These are phyloP conservation scores for Ascochyta rabiei DNA, from an alignment of 2,329 filamentous ascomycete genomes.

Conservation along the genomic window DNA sequence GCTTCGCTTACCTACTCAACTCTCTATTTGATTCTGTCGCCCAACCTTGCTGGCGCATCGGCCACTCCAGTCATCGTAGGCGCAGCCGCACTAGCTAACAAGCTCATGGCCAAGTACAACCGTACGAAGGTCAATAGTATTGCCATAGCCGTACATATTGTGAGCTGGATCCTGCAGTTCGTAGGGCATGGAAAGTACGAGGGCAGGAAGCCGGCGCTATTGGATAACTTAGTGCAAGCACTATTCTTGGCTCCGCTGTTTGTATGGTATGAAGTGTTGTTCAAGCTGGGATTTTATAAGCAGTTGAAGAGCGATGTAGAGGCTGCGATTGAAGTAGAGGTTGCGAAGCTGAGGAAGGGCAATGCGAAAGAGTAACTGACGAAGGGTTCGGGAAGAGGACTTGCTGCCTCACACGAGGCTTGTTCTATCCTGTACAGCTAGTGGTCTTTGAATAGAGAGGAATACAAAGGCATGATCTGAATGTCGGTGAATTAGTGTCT, in stretches of 20 bases:
- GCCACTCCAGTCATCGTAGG: constrained; percentile 76
- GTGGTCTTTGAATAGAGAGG: neutral
- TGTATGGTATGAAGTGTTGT: constrained; percentile 93
- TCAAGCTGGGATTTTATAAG: constrained; percentile 81
- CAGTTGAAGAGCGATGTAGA: constrained; percentile 55
- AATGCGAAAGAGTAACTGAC: constrained; percentile 23
- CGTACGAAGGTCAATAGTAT: constrained; percentile 62
- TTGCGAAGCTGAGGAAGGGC: constrained; percentile 53
- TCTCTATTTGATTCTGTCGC: constrained; percentile 91
- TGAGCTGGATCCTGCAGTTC: constrained; percentile 87
- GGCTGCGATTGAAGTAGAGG: constrained; percentile 51
- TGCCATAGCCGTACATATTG: constrained; percentile 70
- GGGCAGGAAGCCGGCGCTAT: constrained; percentile 80
- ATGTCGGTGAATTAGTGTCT: neutral
- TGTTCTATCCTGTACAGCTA: no score
- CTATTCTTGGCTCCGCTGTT: constrained; percentile 93
- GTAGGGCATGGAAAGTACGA: constrained; percentile 90
- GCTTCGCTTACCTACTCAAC: constrained; percentile 67
- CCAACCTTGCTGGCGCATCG: constrained; percentile 75
- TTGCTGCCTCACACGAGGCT: no score
- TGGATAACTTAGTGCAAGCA: constrained; percentile 91
- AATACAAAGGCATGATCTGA: neutral
- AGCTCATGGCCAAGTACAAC: constrained; percentile 66
- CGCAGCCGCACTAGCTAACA: constrained; percentile 75
- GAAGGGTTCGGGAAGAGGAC: no score